A percentile compares a stretch with the other conserved stretches of the same genome.
phyloP scores from a whole-genome alignment of 495 filamentous ascomycete genomes.

The Neohortaea acidophila region DNA sequence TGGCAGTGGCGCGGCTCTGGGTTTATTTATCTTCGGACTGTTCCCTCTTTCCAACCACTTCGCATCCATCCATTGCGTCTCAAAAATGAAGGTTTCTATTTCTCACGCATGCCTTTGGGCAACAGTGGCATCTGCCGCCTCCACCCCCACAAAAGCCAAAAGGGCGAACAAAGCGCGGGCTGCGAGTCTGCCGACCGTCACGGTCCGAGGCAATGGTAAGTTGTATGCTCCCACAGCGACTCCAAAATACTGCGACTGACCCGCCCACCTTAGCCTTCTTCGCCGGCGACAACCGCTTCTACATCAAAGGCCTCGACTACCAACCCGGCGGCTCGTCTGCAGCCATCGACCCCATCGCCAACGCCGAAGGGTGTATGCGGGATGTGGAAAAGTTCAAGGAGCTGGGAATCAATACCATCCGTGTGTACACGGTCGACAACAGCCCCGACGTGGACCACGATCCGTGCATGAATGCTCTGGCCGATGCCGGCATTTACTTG shows the following conservation, averaged over 20 bases:
- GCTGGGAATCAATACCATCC: constrained; percentile 78
- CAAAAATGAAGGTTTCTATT: background rate
- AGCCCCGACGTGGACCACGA: constrained; percentile 66
- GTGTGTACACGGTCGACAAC: constrained; percentile 89
- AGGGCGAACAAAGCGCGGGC: constrained; percentile 5
- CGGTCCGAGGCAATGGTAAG: constrained; percentile 35
- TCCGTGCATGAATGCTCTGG: constrained; percentile 29
- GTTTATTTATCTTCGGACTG: too few relatives aligned
- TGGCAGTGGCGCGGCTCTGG: too few relatives aligned
- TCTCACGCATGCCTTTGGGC: background rate
- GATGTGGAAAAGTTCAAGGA: constrained; percentile 75
- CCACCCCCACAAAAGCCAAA: background rate
- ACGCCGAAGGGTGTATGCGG: constrained; percentile 53
- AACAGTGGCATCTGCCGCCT: background rate
- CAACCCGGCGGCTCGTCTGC: constrained; percentile 54
- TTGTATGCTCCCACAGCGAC: background rate
- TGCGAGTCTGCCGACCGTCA: constrained; percentile 26
- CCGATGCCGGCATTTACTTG: constrained; percentile 58
- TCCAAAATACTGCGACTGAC: too few relatives aligned
- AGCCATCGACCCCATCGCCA: constrained; percentile 64
- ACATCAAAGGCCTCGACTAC: constrained; percentile 76
- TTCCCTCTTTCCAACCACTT: background rate
- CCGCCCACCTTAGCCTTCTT: too few relatives aligned
- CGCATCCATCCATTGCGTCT: too few relatives aligned
- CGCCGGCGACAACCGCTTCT: constrained; percentile 68